Percentiles rank a stretch among this genome's conserved stretches.
phyloP scores from a whole-genome alignment of 192 early-diverging fungal species.

The Geranomyces variabilis region DNA sequence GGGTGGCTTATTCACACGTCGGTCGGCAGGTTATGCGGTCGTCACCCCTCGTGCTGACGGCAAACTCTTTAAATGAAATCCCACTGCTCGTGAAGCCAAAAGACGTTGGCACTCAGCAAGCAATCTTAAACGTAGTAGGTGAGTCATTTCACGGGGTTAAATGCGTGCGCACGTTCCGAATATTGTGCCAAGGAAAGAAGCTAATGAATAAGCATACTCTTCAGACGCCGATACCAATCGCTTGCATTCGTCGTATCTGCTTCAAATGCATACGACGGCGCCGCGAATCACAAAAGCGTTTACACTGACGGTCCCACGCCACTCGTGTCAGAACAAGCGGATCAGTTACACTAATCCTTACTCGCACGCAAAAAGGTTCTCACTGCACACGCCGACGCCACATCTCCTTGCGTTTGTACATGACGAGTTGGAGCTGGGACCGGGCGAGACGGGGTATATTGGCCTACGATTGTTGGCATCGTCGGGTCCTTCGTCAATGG shows the following conservation, averaged over 20 bases:
- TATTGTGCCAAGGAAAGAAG: too few relatives aligned
- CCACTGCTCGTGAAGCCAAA: constrained; percentile 41
- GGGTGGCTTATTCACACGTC: background rate
- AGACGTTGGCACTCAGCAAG: background rate
- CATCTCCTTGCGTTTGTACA: constrained; percentile 54
- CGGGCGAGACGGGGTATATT: constrained; percentile 51
- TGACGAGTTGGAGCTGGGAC: constrained; percentile 38
- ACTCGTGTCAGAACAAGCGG: constrained; percentile 48
- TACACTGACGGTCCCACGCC: constrained; percentile 45
- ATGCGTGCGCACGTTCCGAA: too few relatives aligned
- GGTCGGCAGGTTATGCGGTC: constrained; percentile 30
- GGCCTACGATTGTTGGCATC: constrained; percentile 44
- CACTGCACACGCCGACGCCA: constrained; percentile 43
- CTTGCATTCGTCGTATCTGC: constrained; percentile 47
- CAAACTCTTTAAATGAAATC: constrained; percentile 52
- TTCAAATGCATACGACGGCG: constrained; percentile 41
- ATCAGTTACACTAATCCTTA: constrained; percentile 63
- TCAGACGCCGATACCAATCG: constrained; percentile 40
- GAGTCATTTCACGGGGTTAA: background rate
- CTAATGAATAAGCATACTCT: too few relatives aligned
- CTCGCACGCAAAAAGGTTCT: constrained; percentile 39
- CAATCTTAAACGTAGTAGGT: constrained; percentile 55
- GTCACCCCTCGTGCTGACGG: constrained; percentile 43
- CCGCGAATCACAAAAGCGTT: constrained; percentile 56
- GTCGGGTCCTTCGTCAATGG: background rate